Conservation (phyloP, 768 basidiomycete genomes). For the Suillus brevipes region DNA sequence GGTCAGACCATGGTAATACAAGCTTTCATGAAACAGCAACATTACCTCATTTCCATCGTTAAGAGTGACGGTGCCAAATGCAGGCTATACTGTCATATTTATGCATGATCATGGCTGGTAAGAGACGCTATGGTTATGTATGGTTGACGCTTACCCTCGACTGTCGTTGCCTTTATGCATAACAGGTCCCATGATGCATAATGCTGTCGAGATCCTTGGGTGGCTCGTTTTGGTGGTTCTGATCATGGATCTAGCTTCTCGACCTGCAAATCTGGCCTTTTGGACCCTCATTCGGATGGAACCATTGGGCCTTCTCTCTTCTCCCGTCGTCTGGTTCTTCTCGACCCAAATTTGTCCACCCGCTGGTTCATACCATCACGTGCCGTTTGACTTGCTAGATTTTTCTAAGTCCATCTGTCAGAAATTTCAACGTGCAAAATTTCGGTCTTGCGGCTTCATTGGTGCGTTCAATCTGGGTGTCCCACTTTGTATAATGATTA, state of each 20-base stretch:
- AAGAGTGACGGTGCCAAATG: conserved; percentile 38
- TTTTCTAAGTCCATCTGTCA: too few relatives aligned
- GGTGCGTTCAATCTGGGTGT: too few relatives aligned
- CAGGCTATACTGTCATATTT: not conserved
- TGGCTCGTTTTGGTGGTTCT: not conserved
- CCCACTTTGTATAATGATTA: too few relatives aligned
- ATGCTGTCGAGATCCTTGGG: not conserved
- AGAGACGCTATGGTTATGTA: not conserved
- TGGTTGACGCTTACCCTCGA: not conserved
- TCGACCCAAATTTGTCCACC: too few relatives aligned
- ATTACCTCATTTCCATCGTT: conserved; percentile 43
- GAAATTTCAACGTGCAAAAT: too few relatives aligned
- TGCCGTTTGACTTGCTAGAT: too few relatives aligned
- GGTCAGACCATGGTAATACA: not conserved
- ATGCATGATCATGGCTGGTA: not conserved
- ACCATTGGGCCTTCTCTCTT: too few relatives aligned
- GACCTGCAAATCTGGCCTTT: too few relatives aligned
- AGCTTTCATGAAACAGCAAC: not conserved
- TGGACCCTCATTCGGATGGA: too few relatives aligned
- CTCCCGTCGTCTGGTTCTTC: too few relatives aligned
- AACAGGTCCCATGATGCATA: not conserved
- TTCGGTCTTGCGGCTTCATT: too few relatives aligned
- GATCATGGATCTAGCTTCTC: not conserved
- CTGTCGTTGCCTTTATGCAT: not conserved
- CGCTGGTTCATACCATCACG: too few relatives aligned